These are phyloP conservation scores for Heliocybe sulcata DNA, from an alignment of 1,284 basidiomycete species.

Conservation along the genomic window DNA sequence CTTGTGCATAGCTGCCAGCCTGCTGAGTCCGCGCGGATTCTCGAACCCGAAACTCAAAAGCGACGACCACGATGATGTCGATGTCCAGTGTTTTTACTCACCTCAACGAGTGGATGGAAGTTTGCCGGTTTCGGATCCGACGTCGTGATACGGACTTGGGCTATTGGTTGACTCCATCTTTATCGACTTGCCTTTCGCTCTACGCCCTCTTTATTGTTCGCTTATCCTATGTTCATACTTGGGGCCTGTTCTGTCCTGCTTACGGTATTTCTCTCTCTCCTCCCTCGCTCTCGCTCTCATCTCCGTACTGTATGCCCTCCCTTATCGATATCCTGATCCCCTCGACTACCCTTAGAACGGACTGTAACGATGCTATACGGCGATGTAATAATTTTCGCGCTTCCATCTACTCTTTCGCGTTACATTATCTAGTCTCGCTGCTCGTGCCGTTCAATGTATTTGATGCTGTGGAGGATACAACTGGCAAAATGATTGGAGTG, in stretches of 20 bases:
- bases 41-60: slow-evolving; percentile 13
- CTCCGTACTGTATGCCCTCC: slow-evolving; percentile 1
- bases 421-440: neutral
- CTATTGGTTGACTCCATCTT: slow-evolving; percentile 54
- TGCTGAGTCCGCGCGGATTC: slow-evolving; percentile 10
- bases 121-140: slow-evolving; percentile 4
- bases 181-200: slow-evolving; percentile 33
- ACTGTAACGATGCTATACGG: neutral
- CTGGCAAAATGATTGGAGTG: neutral
- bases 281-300: too few relatives aligned
- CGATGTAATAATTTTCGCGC: neutral
- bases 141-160: slow-evolving; percentile 38
- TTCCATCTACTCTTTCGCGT: neutral
- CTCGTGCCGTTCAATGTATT: neutral
- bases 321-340: neutral
- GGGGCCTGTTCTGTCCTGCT: neutral
- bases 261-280: neutral
- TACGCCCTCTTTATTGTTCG: slow-evolving; percentile 19
- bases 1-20: slow-evolving; percentile 1
- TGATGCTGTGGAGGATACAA: neutral
- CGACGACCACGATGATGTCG: neutral
- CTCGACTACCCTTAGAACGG: neutral
- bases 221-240: slow-evolving; percentile 8
- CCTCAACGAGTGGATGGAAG: slow-evolving; percentile 1
- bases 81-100: neutral